phyloP scores from a whole-genome alignment of 129 eudicot genomes.

The Artemisia argyi region DNA sequence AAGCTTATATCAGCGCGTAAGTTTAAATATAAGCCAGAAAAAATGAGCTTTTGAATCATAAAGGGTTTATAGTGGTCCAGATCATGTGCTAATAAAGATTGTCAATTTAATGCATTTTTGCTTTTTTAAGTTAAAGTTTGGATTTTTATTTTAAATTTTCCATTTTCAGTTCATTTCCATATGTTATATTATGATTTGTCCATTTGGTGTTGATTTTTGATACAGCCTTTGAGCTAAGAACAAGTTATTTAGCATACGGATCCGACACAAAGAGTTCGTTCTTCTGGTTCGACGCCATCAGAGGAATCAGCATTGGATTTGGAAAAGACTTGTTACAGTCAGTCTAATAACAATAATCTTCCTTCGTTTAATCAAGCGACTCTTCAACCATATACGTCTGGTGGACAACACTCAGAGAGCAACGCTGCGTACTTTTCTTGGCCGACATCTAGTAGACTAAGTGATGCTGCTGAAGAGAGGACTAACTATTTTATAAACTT shows the following conservation, averaged over 20 bases:
- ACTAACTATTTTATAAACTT: conserved; percentile 82
- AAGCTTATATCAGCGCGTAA: too few species aligned
- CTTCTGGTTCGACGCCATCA: conserved; percentile 79
- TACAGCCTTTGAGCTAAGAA: conserved; percentile 10
- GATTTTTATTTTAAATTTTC: too few species aligned
- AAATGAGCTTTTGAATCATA: too few species aligned
- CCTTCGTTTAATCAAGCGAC: conserved; percentile 62
- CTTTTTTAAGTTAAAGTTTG: too few species aligned
- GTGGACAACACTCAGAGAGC: conserved; percentile 82
- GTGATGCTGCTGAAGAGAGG: conserved; percentile 92
- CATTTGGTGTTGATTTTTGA: conserved; percentile 17
- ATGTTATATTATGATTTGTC: background rate
- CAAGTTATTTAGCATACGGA: conserved; percentile 44
- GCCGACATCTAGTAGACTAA: conserved; percentile 81
- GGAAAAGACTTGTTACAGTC: conserved; percentile 60
- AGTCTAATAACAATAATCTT: conserved; percentile 29
- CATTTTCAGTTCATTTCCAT: too few species aligned
- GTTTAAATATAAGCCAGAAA: too few species aligned
- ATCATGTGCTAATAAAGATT: too few species aligned
- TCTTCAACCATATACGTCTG: conserved; percentile 77
- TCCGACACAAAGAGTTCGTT: conserved; percentile 53
- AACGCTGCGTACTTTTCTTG: conserved; percentile 90
- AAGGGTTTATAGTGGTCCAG: too few species aligned
- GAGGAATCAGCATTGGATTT: conserved; percentile 90
- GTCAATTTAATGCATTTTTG: too few species aligned